Evolutionary conservation across 148 eudicot genomes (phyloP), one percentile per base, ranked within the genome.

Genomic region (Polygonum aviculare): DNA sequence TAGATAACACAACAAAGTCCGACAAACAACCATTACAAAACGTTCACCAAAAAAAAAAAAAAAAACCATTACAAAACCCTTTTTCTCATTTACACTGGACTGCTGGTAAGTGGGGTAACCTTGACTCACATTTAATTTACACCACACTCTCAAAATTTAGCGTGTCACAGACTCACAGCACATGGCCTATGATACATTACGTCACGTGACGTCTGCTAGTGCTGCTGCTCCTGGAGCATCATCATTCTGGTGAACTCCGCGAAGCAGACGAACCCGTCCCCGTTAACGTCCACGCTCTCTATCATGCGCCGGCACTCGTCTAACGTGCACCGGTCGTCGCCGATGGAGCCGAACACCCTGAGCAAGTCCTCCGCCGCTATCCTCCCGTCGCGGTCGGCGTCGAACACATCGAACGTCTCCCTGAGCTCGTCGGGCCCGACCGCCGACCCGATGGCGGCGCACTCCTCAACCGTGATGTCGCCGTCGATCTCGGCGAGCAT

Each of bases 241-340:
- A 93, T 93, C 98, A 93, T 93, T 40, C 82, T 87, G 5, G 80
- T 39, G 65, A 93, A 93, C 75, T 93, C 98, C 71, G 90, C 85
- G 60, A 91, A 87, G 74, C 98, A 91, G 6, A 93, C 98, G 67
- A 88, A 86, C 2, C 98, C 98, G 45, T 93, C 90, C 1, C 86
- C 84, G 48, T 88, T 89, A 11, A 44, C 80, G 65, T 93, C 92
- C 8, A 91, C 96, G 4, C 88, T 82, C 0, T 76, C 83, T 44
- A 93, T 91, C 98, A 93, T 93, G 31, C 87, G 83, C 78, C 85
- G 76, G 72, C 96, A 93, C 0, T 93, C 97, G 39, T 86, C 97
- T 47, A 91, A 76, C 80, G 94, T 87, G 86, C 91, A 93, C 81
- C 81, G 76, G 0, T 73, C 88, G 39, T 78, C 98, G 0, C 96